These are phyloP conservation scores for Diaporthe ampelina DNA, from an alignment of 2,329 filamentous ascomycete species.

Conservation along the genomic window DNA sequence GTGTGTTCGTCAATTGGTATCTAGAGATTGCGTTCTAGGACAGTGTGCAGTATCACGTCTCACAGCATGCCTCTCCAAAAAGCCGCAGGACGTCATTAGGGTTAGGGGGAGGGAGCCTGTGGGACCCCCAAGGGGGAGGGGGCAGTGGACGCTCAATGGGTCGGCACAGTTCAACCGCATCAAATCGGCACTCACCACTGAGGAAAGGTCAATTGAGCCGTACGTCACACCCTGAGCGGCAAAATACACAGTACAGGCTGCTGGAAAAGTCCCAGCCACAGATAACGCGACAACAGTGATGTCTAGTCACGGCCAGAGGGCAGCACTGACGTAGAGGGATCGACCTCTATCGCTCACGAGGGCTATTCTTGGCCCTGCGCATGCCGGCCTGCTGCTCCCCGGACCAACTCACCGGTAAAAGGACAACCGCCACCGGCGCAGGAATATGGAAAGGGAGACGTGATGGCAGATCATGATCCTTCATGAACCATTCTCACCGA, in stretches of 20 bases:
- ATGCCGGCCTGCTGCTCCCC: neutral
- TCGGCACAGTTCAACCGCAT: neutral
- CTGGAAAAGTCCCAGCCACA: neutral
- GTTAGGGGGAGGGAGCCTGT: slow-evolving; percentile 7
- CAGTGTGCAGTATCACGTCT: too few species aligned
- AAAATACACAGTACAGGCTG: neutral
- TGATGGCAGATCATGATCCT: neutral
- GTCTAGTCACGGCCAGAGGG: neutral
- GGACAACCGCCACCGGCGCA: neutral
- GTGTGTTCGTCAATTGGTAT: too few species aligned
- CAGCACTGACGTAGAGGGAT: neutral
- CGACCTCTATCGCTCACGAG: too few species aligned
- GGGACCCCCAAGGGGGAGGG: too few species aligned
- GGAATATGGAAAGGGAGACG: neutral
- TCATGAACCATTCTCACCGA: slow-evolving; percentile 1
- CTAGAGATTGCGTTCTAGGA: too few species aligned
- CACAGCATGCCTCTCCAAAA: too few species aligned
- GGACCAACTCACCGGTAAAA: too few species aligned
- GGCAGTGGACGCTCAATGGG: too few species aligned
- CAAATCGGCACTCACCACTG: neutral
- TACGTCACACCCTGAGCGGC: neutral
- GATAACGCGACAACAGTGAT: neutral
- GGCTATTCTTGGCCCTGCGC: neutral
- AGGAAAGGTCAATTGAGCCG: neutral
- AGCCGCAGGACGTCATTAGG: neutral